These are phyloP conservation scores for Schwanniomyces occidentalis DNA, from an alignment of 805 yeast genomes.

Conservation along the genomic window DNA sequence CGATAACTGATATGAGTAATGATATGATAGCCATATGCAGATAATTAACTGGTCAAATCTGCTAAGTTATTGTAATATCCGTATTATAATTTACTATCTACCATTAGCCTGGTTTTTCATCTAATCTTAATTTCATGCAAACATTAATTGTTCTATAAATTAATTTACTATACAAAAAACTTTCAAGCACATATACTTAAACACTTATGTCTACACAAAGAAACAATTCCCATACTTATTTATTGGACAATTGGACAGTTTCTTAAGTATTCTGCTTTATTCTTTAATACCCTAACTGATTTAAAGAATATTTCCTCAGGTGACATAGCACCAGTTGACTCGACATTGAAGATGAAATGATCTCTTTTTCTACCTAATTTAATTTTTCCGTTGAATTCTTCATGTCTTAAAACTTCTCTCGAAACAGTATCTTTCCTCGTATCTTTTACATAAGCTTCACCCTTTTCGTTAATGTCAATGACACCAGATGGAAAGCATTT, in stretches of 20 bases:
- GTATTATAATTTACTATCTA: too few relatives aligned
- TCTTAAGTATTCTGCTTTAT: slow-evolving; percentile 79
- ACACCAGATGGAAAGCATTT: slow-evolving; percentile 94
- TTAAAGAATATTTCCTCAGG: slow-evolving; percentile 96
- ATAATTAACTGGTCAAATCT: too few relatives aligned
- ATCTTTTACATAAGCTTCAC: slow-evolving; percentile 79
- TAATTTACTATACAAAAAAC: too few relatives aligned
- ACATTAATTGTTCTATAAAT: too few relatives aligned
- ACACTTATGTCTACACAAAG: too few relatives aligned
- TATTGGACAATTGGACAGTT: slow-evolving; percentile 73
- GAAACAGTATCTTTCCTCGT: slow-evolving; percentile 96
- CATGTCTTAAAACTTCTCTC: slow-evolving; percentile 92
- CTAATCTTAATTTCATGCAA: too few relatives aligned
- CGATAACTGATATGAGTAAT: too few relatives aligned
- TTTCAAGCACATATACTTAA: too few relatives aligned
- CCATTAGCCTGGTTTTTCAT: too few relatives aligned
- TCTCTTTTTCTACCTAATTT: slow-evolving; percentile 88
- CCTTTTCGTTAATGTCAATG: slow-evolving; percentile 65
- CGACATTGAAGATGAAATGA: slow-evolving; percentile 92
- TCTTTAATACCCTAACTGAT: slow-evolving; percentile 79
- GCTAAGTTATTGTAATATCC: too few relatives aligned
- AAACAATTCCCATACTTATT: slow-evolving; percentile 5
- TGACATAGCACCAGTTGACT: slow-evolving; percentile 94
- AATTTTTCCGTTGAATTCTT: slow-evolving; percentile 85
- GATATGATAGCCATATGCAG: too few relatives aligned